Evolutionary conservation across 805 yeast species (phyloP), one percentile per base, ranked within the genome.

Genomic region (Starmerella scarabaei): DNA sequence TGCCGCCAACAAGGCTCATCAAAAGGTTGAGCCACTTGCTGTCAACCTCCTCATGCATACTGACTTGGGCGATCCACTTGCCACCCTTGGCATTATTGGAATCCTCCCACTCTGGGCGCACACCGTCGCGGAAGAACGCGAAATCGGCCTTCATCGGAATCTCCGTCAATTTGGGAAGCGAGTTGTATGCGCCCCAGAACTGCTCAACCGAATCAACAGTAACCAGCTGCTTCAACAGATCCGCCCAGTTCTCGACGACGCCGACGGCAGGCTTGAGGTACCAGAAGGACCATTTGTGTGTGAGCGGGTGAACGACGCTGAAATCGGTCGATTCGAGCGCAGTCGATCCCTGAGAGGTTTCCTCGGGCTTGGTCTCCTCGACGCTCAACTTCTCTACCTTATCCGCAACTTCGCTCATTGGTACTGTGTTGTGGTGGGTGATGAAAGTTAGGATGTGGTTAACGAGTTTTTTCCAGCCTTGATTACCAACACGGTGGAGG

Each of bases 101-200:
- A 63, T 91, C 97, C 70, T 91, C 98, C 98, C 98, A 91, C 71
- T 91, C 97, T 41, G 98, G 98, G 63, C 83, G 80, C 56, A 91
- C 76, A 43, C 85, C 94, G 59, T 80, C 81, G 66, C 88, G 80
- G 71, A 91, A 91, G 57, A 88, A 74, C 61, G 91, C 94, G 66
- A 88, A 88, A 65, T 91, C 97, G 11, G 95, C 81, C 63, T 78
- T 82, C 55, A 79, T 58, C 53, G 97, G 97, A 59, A 91, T 71
- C 59, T 85, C 94, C 48, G 75, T 74, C 37, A 94, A 94, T 54
- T 75, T 76, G 51, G 97, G 97, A 53, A 91, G 78, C 32, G 93
- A 80, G 64, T 91, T 86, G 69, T 75, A 81, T 51, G 88, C 80
- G 20, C 97, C 98, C 98, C 98, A 91, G 68, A 91, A 91, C 63